Conservation (phyloP, 2,329 filamentous ascomycete species). For the Beauveria scarabaeidicola region DNA sequence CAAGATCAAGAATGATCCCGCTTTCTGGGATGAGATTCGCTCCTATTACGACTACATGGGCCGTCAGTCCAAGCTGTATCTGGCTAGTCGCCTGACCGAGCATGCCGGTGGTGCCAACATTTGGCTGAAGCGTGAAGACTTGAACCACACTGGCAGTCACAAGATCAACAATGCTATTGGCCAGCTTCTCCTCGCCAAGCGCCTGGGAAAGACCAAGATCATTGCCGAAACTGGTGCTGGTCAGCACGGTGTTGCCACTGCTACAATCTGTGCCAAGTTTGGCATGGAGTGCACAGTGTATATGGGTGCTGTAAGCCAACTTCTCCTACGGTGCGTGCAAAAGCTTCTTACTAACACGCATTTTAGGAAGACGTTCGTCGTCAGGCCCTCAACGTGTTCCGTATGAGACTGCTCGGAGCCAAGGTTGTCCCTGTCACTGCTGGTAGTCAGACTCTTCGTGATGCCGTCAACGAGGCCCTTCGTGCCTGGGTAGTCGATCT, state of each 20-base stretch:
- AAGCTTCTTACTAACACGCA: slow-evolving; percentile 16
- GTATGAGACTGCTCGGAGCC: slow-evolving; percentile 92
- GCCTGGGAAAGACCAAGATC: slow-evolving; percentile 90
- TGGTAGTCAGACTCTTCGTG: slow-evolving; percentile 72
- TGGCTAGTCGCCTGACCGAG: slow-evolving; percentile 80
- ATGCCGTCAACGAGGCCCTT: slow-evolving; percentile 91
- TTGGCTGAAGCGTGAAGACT: slow-evolving; percentile 94
- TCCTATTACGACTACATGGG: slow-evolving; percentile 98
- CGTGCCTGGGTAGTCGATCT: slow-evolving; percentile 90
- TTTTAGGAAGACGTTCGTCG: slow-evolving; percentile 77
- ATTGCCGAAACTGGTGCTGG: slow-evolving; percentile 97
- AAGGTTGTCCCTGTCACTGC: slow-evolving; percentile 89
- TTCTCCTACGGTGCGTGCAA: not conserved
- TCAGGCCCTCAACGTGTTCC: slow-evolving; percentile 96
- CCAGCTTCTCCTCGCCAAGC: slow-evolving; percentile 76
- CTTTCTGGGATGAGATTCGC: slow-evolving; percentile 95
- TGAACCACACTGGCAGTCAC: slow-evolving; percentile 96
- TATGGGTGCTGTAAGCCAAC: slow-evolving; percentile 67
- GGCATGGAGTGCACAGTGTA: slow-evolving; percentile 97
- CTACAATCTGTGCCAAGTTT: slow-evolving; percentile 96
- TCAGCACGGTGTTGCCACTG: slow-evolving; percentile 95
- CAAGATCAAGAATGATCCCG: slow-evolving; percentile 72
- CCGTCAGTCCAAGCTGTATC: slow-evolving; percentile 81
- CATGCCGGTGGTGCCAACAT: slow-evolving; percentile 88
- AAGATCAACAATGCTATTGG: slow-evolving; percentile 99